phyloP scores from a whole-genome alignment of 768 basidiomycete genomes.

The Leccinum fibrillosum region DNA sequence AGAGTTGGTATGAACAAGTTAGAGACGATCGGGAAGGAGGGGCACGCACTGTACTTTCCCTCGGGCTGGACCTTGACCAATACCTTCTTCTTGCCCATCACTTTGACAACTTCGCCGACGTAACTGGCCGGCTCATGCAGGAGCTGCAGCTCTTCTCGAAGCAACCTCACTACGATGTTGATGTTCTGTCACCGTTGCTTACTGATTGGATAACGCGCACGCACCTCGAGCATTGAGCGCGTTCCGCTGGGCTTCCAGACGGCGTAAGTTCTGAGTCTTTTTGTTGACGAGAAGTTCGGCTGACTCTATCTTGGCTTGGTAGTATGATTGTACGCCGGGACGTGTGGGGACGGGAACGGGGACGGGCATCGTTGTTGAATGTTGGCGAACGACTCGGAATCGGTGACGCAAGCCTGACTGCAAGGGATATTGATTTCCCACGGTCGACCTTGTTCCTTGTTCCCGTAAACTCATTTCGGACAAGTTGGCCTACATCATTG shows the following conservation, averaged over 20 bases:
- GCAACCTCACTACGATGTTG: conserved; percentile 62
- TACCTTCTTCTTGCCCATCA: conserved; percentile 99
- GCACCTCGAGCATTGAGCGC: conserved; percentile 92
- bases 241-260: conserved; percentile 96
- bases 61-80: conserved; percentile 98
- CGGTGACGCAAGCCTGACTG: background rate
- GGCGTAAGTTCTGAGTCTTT: conserved; percentile 93
- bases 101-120: conserved; percentile 96
- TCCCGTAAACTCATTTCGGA: too few species aligned
- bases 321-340: conserved; percentile 80
- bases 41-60: conserved; percentile 92
- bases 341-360: conserved; percentile 22
- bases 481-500: too few species aligned
- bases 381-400: background rate
- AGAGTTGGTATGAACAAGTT: background rate
- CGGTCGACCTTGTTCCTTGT: background rate
- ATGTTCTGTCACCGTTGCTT: background rate
- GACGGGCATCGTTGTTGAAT: conserved; percentile 33
- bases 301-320: conserved; percentile 92
- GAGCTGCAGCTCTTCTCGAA: conserved; percentile 89
- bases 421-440: background rate
- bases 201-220: conserved; percentile 12
- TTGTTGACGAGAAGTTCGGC: conserved; percentile 93
- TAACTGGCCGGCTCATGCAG: conserved; percentile 95
- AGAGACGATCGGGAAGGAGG: background rate